Base-by-base conservation (phyloP, 768 basidiomycete species). In the Boletellus ananiceps region DNA sequence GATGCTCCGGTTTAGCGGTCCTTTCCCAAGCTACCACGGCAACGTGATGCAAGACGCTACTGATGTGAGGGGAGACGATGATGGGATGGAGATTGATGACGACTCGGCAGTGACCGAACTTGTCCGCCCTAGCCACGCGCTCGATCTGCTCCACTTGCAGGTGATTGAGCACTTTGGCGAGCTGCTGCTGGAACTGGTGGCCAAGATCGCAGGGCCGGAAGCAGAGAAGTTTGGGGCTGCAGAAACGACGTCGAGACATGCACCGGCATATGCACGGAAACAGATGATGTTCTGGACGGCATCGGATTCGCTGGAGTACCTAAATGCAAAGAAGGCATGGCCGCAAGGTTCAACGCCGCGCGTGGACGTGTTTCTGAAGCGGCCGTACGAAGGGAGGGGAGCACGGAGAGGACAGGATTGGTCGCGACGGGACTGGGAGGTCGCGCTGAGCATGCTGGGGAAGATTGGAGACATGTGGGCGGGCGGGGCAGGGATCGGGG, bases 351-450 rank as follows among this genome's bases (percentile, higher is more conserved):
- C 68, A 23, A 73, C 70, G 32, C 81, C 83, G 6, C 68, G 74
- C 19, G 64, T 82, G 37, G 74, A 74, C 23, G 68, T 71, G 31
- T 86, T 86, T 62, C 65, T 83, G 45, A 73, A 65, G 46, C 68
- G 68, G 40, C 75, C 81, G 36, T 74, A 77, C 52, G 61, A 67
- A 32, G 69, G 68, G 18, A 65, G 51, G 25, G 85, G 84, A 0
- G 78, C 78, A 14, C 76, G 86, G 40, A 68, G 77, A n/a, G 88
- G 88, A 2, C 78, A 81, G 58, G 85, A 90, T 54, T 92, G 87
- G 87, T 73, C 83, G 12, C 71, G 78, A 40, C 69, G 73, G 44
- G 85, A 83, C 57, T 91, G 88, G 88, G 70, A 75, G 54, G 70
- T 76, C 12, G 77, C 70, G 25, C 62, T 85, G 49, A 57, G 57